Evolutionary conservation across 345 rosid genomes (phyloP).

Genomic region (Kernera saxatilis): DNA sequence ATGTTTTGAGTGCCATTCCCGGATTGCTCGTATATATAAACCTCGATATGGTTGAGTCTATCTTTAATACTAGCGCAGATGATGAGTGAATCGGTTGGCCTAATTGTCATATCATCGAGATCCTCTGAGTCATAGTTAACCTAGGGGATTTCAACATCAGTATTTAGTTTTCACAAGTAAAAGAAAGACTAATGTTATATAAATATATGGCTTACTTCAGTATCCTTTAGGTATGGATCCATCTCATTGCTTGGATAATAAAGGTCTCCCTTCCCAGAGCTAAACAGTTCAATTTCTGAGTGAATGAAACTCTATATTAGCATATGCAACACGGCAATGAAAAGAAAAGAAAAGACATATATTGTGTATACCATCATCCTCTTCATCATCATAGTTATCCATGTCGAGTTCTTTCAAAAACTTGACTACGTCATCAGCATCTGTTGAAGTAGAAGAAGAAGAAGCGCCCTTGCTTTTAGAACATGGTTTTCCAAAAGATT

Average conservation of each 20-base stretch:
- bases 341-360: not conserved
- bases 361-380: conserved; percentile 73
- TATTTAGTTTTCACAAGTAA: not conserved
- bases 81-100: conserved; percentile 57
- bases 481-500: conserved; percentile 46
- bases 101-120: conserved; percentile 53
- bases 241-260: conserved; percentile 75
- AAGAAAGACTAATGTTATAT: not conserved
- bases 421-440: conserved; percentile 45
- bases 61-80: conserved; percentile 62
- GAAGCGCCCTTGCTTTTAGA: conserved; percentile 32
- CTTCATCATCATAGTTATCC: conserved; percentile 85
- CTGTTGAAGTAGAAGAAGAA: conserved; percentile 27
- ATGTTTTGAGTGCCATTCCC: conserved; percentile 46
- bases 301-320: not conserved
- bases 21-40: conserved; percentile 54
- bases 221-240: conserved; percentile 73
- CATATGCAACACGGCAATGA: not conserved
- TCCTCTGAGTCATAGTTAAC: conserved; percentile 76
- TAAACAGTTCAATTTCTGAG: conserved; percentile 57
- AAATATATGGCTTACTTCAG: conserved; percentile 47
- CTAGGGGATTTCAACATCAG: not conserved
- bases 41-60: conserved; percentile 63
- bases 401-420: conserved; percentile 71
- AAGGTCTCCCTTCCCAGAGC: conserved; percentile 56